Base-by-base conservation (phyloP, 306 rosid genomes). In the Cyclanthera cordifolia region DNA sequence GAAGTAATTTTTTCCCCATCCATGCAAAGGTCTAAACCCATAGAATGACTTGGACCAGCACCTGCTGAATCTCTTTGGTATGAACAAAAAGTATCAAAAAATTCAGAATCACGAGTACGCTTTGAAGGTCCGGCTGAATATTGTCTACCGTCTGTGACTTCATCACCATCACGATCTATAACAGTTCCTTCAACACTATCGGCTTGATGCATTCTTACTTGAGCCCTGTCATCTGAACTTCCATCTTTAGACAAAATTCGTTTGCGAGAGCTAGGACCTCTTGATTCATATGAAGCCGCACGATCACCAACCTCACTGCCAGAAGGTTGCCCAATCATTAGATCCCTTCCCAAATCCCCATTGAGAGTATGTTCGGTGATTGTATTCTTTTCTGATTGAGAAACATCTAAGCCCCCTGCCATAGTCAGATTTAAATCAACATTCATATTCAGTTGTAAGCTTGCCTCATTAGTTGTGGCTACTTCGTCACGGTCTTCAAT, bases 171-270 rank as follows among this genome's bases (percentile, higher is more conserved):
- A 57, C 95, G 96, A 71, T 94, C 99, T 76, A 88, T 86, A 45
- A 94, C 99, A 75, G 95, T 90, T 84, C 97, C 99, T 85, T 94
- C 97, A 73, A 88, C 87, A 41, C 99, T 94, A 81, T 93, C 99
- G 57, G 95, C 96, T 79, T 90, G 99, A 77, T 90, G 96, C 76
- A 79, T 80, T 86, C 93, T 78, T 69, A 86, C 76, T 74, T 78
- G 71, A 43, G 83, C 85, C 73, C 88, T 88, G 70, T 86, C 79
- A 82, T 88, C 90, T 46, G 96, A 90, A 80, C 95, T 88, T 70
- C 94, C 99, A 34, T 91, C 96, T 72, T 79, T 85, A 79, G 90
- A 96, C 73, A 94, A 81, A 76, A 83, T 86, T 74, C 99, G 83
- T 77, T 94, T 94, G 32, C 95, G 95, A 73, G 96, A 86, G 77